A percentile compares a stretch with the other conserved stretches of the same genome.
phyloP scores from a whole-genome alignment of 2,329 filamentous ascomycete species.

The Alternaria hordeiaustralica region DNA sequence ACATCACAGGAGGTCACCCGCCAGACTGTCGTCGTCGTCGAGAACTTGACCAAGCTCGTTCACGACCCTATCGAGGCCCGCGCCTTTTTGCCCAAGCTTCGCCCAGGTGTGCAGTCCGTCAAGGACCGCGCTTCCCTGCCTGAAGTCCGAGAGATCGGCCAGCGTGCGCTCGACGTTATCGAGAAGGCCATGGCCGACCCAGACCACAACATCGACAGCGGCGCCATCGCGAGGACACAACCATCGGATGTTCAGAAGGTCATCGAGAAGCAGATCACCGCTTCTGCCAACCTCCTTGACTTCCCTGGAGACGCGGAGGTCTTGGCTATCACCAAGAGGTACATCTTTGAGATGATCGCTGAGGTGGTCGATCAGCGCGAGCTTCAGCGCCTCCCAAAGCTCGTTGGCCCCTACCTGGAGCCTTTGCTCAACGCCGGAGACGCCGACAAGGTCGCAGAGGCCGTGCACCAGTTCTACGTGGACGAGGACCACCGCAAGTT shows the following conservation, averaged over 20 bases:
- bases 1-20: conserved; percentile 94
- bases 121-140: conserved; percentile 87
- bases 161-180: conserved; percentile 83
- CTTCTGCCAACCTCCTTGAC: conserved; percentile 66
- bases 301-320: conserved; percentile 67
- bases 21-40: conserved; percentile 94
- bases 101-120: conserved; percentile 90
- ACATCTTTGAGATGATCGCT: conserved; percentile 82
- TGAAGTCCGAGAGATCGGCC: conserved; percentile 89
- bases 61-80: conserved; percentile 94
- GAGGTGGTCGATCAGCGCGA: conserved; percentile 87
- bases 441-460: conserved; percentile 70
- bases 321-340: conserved; percentile 72
- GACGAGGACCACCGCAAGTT: conserved; percentile 88
- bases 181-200: conserved; percentile 82
- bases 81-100: conserved; percentile 91
- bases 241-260: conserved; percentile 76
- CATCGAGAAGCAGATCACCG: conserved; percentile 77
- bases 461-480: conserved; percentile 78
- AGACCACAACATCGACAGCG: conserved; percentile 61
- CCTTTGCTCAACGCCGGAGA: conserved; percentile 69
- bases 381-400: conserved; percentile 71
- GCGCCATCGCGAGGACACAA: conserved; percentile 68
- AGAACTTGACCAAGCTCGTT: conserved; percentile 97
- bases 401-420: conserved; percentile 77